Base-by-base conservation (phyloP, 2,329 filamentous ascomycete genomes). In the Botrytis paeoniae region DNA sequence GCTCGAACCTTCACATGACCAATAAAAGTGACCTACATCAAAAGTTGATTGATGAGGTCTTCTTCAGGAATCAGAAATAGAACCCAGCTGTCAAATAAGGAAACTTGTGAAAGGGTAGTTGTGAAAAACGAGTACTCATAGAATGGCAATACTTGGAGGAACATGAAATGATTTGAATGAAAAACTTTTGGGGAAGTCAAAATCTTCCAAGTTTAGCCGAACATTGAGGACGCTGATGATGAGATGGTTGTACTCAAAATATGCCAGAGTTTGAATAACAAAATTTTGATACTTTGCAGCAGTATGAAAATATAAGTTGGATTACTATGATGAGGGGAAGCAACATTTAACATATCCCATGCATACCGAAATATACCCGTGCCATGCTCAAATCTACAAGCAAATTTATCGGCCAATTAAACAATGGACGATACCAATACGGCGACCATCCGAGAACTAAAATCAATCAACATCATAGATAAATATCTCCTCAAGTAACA, bases 381-480 rank as follows among this genome's bases (percentile, higher is more conserved):
- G 2, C 1, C 45, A 37, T 66, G 29, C 43, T 72, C 45, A 72
- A 60, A 54, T 43, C 9, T 66, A 59, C 70, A 1, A 22, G 32
- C 8, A 25, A 48, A 43, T 43, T 4, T 37, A 41, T 60, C 41
- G 37, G 22, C 71, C 71, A 72, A 72, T 72, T 57, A 69, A n/a
- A 54, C 2, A 16, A 43, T 29, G 29, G 41, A 45, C 64, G 70
- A 71, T 66, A 59, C 60, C 60, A 65, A 65, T 65, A 66, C 65
- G 64, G 64, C 43, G 60, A 39, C 65, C 65, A 68, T 57, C 65
- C 65, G 65, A 68, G 48, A 68, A 72, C 71, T 35, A 69, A 61
- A 72, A 72, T 72, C 69, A 71, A 63, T 64, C 71, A 69, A 61
- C 57, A 48, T 72, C 70, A 54, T 54, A 72, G 54, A 61, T 54